Percentiles rank a stretch among this genome's conserved stretches.
These are phyloP conservation scores for Penicillium sp. DNA, from an alignment of 2,329 filamentous ascomycete genomes.

Conservation along the genomic window DNA sequence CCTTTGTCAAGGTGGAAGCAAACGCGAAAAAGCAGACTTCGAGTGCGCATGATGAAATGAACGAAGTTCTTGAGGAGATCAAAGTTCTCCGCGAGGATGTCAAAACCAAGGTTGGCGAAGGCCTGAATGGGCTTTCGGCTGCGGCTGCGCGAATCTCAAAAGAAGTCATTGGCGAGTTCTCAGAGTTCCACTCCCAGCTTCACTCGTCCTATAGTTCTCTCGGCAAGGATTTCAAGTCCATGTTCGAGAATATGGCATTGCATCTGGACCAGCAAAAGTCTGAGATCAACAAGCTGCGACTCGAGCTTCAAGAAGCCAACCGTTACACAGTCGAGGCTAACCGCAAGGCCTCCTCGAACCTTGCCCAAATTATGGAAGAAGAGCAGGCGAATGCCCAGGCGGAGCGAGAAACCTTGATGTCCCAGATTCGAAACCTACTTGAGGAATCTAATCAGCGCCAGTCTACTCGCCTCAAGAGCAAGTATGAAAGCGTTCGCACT, in stretches of 20 bases:
- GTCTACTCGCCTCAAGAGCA: constrained; percentile 70
- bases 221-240: constrained; percentile 81
- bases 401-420: constrained; percentile 75
- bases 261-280: constrained; percentile 77
- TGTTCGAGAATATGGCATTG: constrained; percentile 80
- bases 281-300: constrained; percentile 75
- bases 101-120: constrained; percentile 83
- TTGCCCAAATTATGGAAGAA: constrained; percentile 74
- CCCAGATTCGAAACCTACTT: constrained; percentile 79
- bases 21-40: constrained; percentile 62
- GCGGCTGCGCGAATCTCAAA: constrained; percentile 88
- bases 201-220: constrained; percentile 83
- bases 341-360: constrained; percentile 66
- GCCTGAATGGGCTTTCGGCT: constrained; percentile 78
- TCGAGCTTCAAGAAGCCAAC: constrained; percentile 74
- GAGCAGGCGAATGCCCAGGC: constrained; percentile 74
- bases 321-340: constrained; percentile 72
- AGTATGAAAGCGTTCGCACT: constrained; percentile 66
- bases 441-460: constrained; percentile 75
- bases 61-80: constrained; percentile 89
- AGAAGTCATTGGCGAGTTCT: constrained; percentile 85
- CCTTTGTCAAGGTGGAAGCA: constrained; percentile 71
- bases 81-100: constrained; percentile 87
- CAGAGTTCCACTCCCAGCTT: constrained; percentile 80
- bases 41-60: constrained; percentile 80